Evolutionary conservation across 495 filamentous ascomycete genomes (phyloP).

Genomic region (Penicillium angulare): DNA sequence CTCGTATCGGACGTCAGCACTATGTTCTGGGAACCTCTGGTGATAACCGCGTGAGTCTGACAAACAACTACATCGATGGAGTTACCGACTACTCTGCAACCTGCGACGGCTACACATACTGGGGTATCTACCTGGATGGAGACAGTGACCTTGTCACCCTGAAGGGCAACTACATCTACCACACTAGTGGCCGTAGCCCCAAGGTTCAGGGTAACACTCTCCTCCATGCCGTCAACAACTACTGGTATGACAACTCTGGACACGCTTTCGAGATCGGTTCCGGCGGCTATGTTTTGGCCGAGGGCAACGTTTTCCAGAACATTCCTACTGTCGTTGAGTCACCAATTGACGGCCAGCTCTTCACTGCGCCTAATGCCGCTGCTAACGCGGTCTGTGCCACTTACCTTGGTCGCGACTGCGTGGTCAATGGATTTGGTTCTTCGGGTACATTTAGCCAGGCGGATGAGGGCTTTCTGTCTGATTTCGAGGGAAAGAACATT

Average conservation of each 20-base stretch:
- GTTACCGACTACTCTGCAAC: slow-evolving; percentile 37
- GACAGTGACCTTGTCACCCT: slow-evolving; percentile 42
- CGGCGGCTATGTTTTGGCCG: slow-evolving; percentile 52
- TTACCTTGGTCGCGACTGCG: slow-evolving; percentile 44
- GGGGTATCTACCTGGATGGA: slow-evolving; percentile 43
- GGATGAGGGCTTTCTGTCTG: slow-evolving; percentile 42
- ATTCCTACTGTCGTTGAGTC: slow-evolving; percentile 31
- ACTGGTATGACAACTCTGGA: slow-evolving; percentile 52
- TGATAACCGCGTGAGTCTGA: slow-evolving; percentile 43
- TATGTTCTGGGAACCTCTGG: slow-evolving; percentile 40
- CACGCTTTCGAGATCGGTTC: slow-evolving; percentile 56
- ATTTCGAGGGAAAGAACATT: slow-evolving; percentile 52
- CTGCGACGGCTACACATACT: slow-evolving; percentile 48
- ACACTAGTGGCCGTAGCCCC: slow-evolving; percentile 41
- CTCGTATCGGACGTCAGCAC: slow-evolving; percentile 46
- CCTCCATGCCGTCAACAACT: slow-evolving; percentile 56
- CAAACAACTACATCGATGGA: slow-evolving; percentile 48
- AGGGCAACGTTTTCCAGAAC: slow-evolving; percentile 61
- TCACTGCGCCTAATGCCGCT: slow-evolving; percentile 33
- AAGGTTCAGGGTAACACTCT: slow-evolving; percentile 45
- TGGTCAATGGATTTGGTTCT: slow-evolving; percentile 46
- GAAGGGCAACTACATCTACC: slow-evolving; percentile 49
- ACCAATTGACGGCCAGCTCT: slow-evolving; percentile 39
- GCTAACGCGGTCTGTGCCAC: slow-evolving; percentile 39
- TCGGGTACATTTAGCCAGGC: slow-evolving; percentile 37